Evolutionary conservation across 768 basidiomycete species (phyloP).

Genomic region (Phlebiopsis flavidoalba): DNA sequence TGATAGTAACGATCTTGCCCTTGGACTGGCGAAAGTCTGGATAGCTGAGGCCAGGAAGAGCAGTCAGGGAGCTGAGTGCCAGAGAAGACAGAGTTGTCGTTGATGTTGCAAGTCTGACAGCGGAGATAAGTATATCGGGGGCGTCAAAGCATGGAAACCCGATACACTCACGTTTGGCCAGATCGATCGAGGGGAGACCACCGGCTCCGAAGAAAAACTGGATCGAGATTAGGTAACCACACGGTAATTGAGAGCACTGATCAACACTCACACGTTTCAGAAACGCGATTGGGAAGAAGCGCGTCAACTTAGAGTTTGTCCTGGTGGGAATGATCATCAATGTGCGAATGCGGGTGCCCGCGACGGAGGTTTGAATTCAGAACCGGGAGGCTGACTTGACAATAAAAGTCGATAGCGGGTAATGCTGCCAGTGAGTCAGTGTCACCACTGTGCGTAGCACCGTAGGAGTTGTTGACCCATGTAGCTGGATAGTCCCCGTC

Average conservation of each 20-base stretch:
- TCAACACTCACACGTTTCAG: constrained; percentile 31
- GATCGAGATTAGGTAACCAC: not conserved
- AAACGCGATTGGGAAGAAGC: constrained; percentile 60
- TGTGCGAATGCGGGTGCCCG: no score
- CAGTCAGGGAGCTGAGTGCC: constrained; percentile 64
- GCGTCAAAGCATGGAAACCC: not conserved
- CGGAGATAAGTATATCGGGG: not conserved
- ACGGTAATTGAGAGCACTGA: not conserved
- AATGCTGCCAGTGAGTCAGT: constrained; percentile 48
- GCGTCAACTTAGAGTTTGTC: constrained; percentile 54
- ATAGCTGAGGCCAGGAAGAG: constrained; percentile 55
- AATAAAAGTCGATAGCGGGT: constrained; percentile 44
- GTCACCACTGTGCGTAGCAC: constrained; percentile 41
- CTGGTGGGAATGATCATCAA: constrained; percentile 20
- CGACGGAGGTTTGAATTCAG: no score
- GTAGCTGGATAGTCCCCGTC: constrained; percentile 29
- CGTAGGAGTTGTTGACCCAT: constrained; percentile 60
- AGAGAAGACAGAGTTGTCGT: constrained; percentile 50
- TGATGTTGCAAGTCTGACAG: constrained; percentile 55
- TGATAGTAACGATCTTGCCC: constrained; percentile 35
- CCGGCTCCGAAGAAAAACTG: constrained; percentile 52
- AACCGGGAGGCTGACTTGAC: constrained; percentile 32
- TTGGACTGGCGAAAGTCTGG: constrained; percentile 50
- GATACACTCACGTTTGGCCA: constrained; percentile 46
- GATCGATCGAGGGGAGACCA: constrained; percentile 51